Conservation (phyloP, 139 green algal species). For the Auxenochlorella protothecoides region DNA sequence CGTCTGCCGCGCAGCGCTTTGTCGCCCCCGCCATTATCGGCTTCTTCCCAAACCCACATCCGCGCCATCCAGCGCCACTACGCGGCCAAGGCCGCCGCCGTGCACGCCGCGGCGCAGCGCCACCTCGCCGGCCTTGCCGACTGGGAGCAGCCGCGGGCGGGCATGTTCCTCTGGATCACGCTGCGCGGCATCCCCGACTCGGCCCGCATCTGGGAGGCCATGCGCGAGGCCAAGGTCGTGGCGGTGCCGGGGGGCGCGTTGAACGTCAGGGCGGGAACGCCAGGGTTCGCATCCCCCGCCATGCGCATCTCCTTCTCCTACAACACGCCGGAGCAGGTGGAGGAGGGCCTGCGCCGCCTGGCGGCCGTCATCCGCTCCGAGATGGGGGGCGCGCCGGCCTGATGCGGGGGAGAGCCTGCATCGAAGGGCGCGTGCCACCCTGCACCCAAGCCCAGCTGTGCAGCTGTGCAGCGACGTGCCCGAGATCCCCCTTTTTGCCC, state of each 20-base stretch:
- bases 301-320: slow-evolving; percentile 37
- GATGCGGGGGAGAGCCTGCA: neutral
- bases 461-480: too few species aligned
- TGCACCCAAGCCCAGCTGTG: too few species aligned
- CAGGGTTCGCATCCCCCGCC: slow-evolving; percentile 14
- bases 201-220: slow-evolving; percentile 15
- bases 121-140: slow-evolving; percentile 28
- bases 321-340: slow-evolving; percentile 15
- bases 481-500: too few species aligned
- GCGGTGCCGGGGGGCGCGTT: slow-evolving; percentile 22
- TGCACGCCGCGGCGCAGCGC: slow-evolving; percentile 12
- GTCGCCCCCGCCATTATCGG: slow-evolving; percentile 75
- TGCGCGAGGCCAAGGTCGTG: slow-evolving; percentile 20
- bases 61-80: slow-evolving; percentile 32
- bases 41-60: slow-evolving; percentile 65
- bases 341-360: slow-evolving; percentile 30
- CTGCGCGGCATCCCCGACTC: slow-evolving; percentile 17
- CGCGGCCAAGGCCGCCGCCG: slow-evolving; percentile 6
- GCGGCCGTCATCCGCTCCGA: neutral
- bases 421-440: neutral
- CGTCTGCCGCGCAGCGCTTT: slow-evolving; percentile 35
- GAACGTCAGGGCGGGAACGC: slow-evolving; percentile 4
- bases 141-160: slow-evolving; percentile 22
- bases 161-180: slow-evolving; percentile 40
- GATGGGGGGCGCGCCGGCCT: too few species aligned